Evolutionary conservation across 352 stramenopile species (phyloP), one percentile per base, ranked within the genome.

Genomic region (Globisporangium mamillatum): DNA sequence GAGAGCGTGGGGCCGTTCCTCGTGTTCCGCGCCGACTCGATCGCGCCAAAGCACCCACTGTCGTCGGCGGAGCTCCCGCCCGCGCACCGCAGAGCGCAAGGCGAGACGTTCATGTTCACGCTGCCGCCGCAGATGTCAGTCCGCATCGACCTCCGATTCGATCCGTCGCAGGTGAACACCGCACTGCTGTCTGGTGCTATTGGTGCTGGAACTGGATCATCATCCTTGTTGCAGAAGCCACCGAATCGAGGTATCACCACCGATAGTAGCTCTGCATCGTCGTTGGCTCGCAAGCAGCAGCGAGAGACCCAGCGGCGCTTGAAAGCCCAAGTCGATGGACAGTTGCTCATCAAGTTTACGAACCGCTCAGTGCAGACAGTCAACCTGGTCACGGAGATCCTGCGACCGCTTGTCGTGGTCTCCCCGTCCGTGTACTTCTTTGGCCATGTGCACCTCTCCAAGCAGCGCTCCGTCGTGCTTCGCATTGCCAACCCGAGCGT

Each of bases 71-170:
- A 89, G 62, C 67, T 93, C 25, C 79, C 84, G 1, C 71, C 83
- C 20, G 76, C 77, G 2, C 82, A 92, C 60, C 80, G 83, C 0
- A 74, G 81, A 55, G 72, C 81, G 1, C 78, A 90, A 32, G 80
- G 83, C 54, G 85, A 91, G 74, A 84, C 79, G 1, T 89, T 82
- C 57, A 78, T 92, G 66, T 92, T 93, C 65, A 82, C 76, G 38
- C 75, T 92, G 10, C 84, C 81, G 14, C 84, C 85, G 8, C 75
- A 84, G 48, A 82, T 92, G 75, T 81, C 80, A 1, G 84, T 93
- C 32, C 87, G 83, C 32, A 71, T 95, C 46, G 77, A 93, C 46
- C 61, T 93, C 10, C 82, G 81, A 24, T 86, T 91, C 32, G 65
- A 88, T 54, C 70, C 83, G 8, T 69, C 75, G 8, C 55, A 70